A percentile compares a stretch with the other conserved stretches of the same genome.
Evolutionary conservation across 495 filamentous ascomycete genomes (phyloP).

Genomic region (Neurospora terricola): DNA sequence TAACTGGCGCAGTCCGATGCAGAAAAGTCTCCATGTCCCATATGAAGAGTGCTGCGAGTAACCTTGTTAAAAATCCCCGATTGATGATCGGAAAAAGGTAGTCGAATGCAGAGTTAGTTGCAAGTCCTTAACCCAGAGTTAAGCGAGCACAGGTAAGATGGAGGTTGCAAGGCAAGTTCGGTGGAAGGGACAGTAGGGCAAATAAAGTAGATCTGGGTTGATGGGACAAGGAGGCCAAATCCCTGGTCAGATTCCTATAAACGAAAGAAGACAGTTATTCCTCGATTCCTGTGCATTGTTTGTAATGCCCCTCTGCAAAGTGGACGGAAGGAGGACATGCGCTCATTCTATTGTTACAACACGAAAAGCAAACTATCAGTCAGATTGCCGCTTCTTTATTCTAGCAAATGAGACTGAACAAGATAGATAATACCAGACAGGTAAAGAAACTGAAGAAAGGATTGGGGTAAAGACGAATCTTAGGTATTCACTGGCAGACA

Average conservation of each 20-base stretch:
- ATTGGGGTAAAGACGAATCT: not conserved
- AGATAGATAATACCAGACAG: not conserved
- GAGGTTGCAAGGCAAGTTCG: not conserved
- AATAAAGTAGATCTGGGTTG: not conserved
- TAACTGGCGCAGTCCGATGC: too few species aligned
- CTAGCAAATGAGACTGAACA: not conserved
- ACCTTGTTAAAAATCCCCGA: too few species aligned
- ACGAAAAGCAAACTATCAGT: not conserved
- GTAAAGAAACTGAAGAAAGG: not conserved
- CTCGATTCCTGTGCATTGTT: too few species aligned
- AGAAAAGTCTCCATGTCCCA: too few species aligned
- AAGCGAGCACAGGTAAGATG: not conserved
- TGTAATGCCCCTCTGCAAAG: not conserved
- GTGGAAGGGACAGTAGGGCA: not conserved
- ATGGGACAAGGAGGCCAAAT: not conserved
- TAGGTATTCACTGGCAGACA: not conserved
- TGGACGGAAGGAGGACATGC: not conserved
- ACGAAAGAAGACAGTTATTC: not conserved
- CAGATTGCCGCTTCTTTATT: not conserved
- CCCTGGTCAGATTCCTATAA: not conserved
- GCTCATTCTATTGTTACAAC: not conserved
- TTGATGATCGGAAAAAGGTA: too few species aligned
- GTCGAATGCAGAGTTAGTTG: not conserved
- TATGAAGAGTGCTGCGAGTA: too few species aligned
- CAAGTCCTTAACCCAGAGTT: not conserved